A percentile compares a stretch with the other conserved stretches of the same genome.
Evolutionary conservation across 495 filamentous ascomycete genomes (phyloP).

Genomic region (Acidomyces sp.): DNA sequence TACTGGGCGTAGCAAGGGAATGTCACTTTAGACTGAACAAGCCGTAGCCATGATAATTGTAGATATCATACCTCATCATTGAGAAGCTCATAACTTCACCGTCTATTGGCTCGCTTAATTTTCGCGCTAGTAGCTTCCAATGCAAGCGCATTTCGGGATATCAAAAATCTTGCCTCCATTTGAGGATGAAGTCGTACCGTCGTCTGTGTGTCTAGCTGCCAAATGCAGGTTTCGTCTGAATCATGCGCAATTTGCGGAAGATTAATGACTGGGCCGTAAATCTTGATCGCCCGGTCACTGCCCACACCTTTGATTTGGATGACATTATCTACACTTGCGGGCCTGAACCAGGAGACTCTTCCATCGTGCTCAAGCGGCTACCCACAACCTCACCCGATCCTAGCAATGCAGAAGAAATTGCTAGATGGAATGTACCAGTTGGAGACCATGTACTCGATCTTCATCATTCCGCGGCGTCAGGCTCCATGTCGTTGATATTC

Average conservation of each 20-base stretch:
- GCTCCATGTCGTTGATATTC: slow-evolving; percentile 67
- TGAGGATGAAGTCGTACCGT: too few species aligned
- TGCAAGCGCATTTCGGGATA: slow-evolving; percentile 1
- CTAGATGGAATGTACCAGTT: slow-evolving; percentile 72
- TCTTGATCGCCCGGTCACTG: slow-evolving; percentile 14
- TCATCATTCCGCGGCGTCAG: slow-evolving; percentile 71
- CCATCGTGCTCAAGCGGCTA: slow-evolving; percentile 27
- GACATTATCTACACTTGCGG: slow-evolving; percentile 28
- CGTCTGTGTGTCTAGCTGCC: too few species aligned
- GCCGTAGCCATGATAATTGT: too few species aligned
- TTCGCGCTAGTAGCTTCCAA: slow-evolving; percentile 1
- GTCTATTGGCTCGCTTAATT: slow-evolving; percentile 9
- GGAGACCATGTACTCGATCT: slow-evolving; percentile 61
- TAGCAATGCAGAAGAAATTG: slow-evolving; percentile 34
- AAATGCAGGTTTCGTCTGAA: too few species aligned
- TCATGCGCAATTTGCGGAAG: slow-evolving; percentile 30
- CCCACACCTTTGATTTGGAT: slow-evolving; percentile 25
- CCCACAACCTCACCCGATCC: slow-evolving; percentile 7
- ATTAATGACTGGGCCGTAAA: slow-evolving; percentile 9
- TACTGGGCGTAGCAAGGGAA: too few species aligned
- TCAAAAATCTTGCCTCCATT: background rate
- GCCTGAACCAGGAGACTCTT: slow-evolving; percentile 20
- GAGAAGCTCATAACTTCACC: too few species aligned
- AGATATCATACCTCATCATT: too few species aligned
- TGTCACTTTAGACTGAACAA: too few species aligned